phyloP scores from a whole-genome alignment of 352 stramenopile genomes.

The Phytopythium aichiense region DNA sequence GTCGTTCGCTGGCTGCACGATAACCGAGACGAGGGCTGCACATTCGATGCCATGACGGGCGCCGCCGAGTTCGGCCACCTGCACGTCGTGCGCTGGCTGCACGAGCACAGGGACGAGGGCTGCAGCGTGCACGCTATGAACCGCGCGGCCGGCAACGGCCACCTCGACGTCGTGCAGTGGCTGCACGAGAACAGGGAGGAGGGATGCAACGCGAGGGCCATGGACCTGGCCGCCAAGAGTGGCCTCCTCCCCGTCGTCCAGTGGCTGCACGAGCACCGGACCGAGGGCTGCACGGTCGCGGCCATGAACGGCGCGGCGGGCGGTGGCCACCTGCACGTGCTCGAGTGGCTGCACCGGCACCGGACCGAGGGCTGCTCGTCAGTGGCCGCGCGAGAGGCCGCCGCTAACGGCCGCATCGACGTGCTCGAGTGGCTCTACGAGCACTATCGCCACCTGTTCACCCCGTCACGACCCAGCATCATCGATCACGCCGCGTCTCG shows the following conservation, averaged over 20 bases:
- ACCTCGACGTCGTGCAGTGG: constrained; percentile 45
- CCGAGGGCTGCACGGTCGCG: constrained; percentile 31
- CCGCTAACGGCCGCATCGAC: constrained; percentile 32
- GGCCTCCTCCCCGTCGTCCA: constrained; percentile 45
- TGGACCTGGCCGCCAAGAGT: constrained; percentile 46
- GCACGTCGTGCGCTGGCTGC: constrained; percentile 33
- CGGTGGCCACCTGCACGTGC: constrained; percentile 42
- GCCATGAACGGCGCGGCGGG: constrained; percentile 45
- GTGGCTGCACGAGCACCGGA: constrained; percentile 41
- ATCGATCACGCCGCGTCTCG: constrained; percentile 37
- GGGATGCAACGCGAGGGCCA: constrained; percentile 29
- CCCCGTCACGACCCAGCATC: constrained; percentile 22
- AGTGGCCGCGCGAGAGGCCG: constrained; percentile 25
- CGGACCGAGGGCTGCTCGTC: constrained; percentile 32
- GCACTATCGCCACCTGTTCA: constrained; percentile 20
- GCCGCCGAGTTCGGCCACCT: constrained; percentile 29
- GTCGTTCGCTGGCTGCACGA: constrained; percentile 37
- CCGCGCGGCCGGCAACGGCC: constrained; percentile 35
- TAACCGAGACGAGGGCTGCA: constrained; percentile 33
- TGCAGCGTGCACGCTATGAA: constrained; percentile 42
- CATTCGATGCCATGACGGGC: constrained; percentile 32
- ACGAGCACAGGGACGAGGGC: constrained; percentile 29
- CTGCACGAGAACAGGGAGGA: constrained; percentile 32
- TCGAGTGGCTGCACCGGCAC: constrained; percentile 50
- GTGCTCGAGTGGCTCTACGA: constrained; percentile 39